Conservation (phyloP, 2,329 filamentous ascomycete species). For the Lasiodiplodia citricola region DNA sequence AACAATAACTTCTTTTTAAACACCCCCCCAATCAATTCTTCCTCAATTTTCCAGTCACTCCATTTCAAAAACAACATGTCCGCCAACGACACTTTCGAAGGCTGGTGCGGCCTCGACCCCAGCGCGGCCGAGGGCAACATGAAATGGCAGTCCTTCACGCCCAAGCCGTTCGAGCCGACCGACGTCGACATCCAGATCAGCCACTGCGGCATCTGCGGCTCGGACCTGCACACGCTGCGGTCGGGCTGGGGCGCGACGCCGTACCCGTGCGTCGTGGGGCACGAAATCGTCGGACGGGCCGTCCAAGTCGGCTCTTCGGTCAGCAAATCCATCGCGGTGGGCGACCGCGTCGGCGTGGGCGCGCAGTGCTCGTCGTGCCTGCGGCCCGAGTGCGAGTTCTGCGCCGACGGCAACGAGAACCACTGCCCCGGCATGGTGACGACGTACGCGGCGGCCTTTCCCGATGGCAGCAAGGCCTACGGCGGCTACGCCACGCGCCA, state of each 20-base stretch:
- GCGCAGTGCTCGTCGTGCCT: slow-evolving; percentile 56
- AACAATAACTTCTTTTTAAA: not conserved
- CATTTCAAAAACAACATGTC: slow-evolving; percentile 49
- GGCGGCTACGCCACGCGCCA: slow-evolving; percentile 66
- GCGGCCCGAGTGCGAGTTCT: slow-evolving; percentile 57
- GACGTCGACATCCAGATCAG: slow-evolving; percentile 40
- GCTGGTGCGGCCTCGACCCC: slow-evolving; percentile 61
- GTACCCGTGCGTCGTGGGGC: slow-evolving; percentile 49
- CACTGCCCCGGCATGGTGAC: slow-evolving; percentile 56
- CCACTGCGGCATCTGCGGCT: slow-evolving; percentile 31
- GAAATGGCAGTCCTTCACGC: slow-evolving; percentile 55
- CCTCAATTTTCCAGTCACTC: slow-evolving; percentile 42
- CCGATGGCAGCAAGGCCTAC: slow-evolving; percentile 66
- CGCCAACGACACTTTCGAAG: slow-evolving; percentile 11
- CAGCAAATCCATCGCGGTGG: slow-evolving; percentile 56
- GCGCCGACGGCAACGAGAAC: slow-evolving; percentile 50
- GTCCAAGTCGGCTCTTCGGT: slow-evolving; percentile 38
- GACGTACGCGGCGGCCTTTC: slow-evolving; percentile 65
- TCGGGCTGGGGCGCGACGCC: slow-evolving; percentile 51
- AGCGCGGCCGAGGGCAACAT: slow-evolving; percentile 59
- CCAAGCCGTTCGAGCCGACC: slow-evolving; percentile 47
- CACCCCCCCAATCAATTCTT: not conserved
- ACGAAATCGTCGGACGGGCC: slow-evolving; percentile 49
- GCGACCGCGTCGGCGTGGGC: slow-evolving; percentile 64
- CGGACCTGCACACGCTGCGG: slow-evolving; percentile 43